Evolutionary conservation across 2,329 filamentous ascomycete species (phyloP).

Genomic region (Neopestalotiopsis sp.): DNA sequence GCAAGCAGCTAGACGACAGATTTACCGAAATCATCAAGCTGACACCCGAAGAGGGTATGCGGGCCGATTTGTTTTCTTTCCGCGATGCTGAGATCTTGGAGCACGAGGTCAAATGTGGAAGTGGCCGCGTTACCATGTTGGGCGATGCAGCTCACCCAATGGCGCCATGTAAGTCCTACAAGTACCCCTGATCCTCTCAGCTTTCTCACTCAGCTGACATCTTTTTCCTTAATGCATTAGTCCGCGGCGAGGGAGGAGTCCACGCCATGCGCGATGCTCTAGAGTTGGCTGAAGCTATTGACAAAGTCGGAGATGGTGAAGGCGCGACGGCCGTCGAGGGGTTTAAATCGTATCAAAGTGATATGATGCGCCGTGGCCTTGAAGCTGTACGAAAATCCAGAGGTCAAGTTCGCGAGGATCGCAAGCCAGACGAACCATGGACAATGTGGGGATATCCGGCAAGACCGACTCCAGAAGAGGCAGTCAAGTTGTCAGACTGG

Average conservation of each 20-base stretch:
- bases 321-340: background rate
- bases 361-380: slow-evolving; percentile 5
- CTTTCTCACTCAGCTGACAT: background rate
- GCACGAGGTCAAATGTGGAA: slow-evolving; percentile 33
- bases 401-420: background rate
- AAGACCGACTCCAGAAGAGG: slow-evolving; percentile 1
- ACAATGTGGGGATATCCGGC: slow-evolving; percentile 12
- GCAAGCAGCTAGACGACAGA: background rate
- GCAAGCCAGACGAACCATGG: background rate
- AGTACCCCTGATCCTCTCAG: background rate
- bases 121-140: slow-evolving; percentile 43
- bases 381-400: slow-evolving; percentile 4
- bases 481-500: slow-evolving; percentile 9
- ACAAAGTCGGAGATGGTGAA: background rate
- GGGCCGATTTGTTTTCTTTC: slow-evolving; percentile 13
- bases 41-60: slow-evolving; percentile 9
- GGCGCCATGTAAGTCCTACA: slow-evolving; percentile 44
- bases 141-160: slow-evolving; percentile 55
- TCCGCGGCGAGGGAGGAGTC: slow-evolving; percentile 53
- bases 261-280: slow-evolving; percentile 48
- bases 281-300: slow-evolving; percentile 22
- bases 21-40: slow-evolving; percentile 13
- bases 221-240: slow-evolving; percentile 28
- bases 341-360: background rate
- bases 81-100: slow-evolving; percentile 11